Percentiles rank a stretch among this genome's conserved stretches.
These are phyloP conservation scores for Chlorella sorokiniana DNA, from an alignment of 139 green algal species.

Conservation along the genomic window DNA sequence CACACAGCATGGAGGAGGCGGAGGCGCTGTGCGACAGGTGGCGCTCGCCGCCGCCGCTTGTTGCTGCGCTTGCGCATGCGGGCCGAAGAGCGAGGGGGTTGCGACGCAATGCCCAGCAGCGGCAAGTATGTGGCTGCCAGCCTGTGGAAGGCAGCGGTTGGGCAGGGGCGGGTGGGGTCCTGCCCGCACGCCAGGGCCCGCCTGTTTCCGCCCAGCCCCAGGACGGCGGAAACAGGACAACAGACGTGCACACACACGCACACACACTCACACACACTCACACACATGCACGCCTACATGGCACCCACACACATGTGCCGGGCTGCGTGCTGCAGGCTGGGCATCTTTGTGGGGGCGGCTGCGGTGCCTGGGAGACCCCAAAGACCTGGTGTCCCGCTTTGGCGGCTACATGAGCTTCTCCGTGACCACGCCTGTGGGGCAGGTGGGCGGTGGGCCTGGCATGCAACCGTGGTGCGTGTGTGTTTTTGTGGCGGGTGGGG, in stretches of 20 bases:
- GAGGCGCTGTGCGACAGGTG: slow-evolving; percentile 80
- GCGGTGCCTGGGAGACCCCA: slow-evolving; percentile 80
- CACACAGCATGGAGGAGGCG: slow-evolving; percentile 82
- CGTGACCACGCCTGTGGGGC: slow-evolving; percentile 64
- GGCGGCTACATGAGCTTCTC: slow-evolving; percentile 78
- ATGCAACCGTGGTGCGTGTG: not conserved
- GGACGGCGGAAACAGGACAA: too few species aligned
- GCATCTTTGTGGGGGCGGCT: slow-evolving; percentile 78
- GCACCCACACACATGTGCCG: not conserved
- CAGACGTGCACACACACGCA: too few species aligned
- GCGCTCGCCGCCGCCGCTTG: not conserved
- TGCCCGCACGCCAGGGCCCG: too few species aligned
- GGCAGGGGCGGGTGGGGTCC: too few species aligned
- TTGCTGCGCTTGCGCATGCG: not conserved
- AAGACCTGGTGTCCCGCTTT: slow-evolving; percentile 79
- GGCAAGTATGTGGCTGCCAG: not conserved
- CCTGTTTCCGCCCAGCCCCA: too few species aligned
- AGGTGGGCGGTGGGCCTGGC: slow-evolving; percentile 32
- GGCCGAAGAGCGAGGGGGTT: not conserved
- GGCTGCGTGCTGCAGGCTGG: slow-evolving; percentile 44
- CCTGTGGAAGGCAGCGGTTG: too few species aligned
- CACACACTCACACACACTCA: too few species aligned
- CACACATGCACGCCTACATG: not conserved
- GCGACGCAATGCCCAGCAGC: not conserved
- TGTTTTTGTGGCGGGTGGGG: not conserved